Evolutionary conservation across 1,139 yeast genomes (phyloP).

Genomic region (Lodderomyces beijingensis): DNA sequence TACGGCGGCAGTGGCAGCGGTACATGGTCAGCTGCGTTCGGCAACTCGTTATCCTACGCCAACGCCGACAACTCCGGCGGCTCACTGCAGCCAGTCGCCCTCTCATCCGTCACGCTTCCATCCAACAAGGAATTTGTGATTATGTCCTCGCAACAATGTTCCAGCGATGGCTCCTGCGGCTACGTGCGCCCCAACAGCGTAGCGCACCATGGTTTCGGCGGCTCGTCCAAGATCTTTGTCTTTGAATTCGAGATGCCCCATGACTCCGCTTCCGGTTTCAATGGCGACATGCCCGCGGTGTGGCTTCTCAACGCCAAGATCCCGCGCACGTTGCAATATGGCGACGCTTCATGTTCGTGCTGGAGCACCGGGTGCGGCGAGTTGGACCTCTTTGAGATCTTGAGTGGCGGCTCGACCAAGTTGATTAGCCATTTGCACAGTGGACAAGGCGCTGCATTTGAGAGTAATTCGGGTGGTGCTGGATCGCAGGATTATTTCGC

Average conservation of each 20-base stretch:
- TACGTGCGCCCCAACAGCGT: constrained; percentile 69
- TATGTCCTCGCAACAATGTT: constrained; percentile 56
- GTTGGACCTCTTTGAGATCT: constrained; percentile 75
- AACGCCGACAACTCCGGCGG: constrained; percentile 70
- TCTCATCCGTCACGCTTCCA: constrained; percentile 46
- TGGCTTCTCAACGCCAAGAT: constrained; percentile 75
- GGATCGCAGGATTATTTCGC: constrained; percentile 82
- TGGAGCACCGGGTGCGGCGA: constrained; percentile 82
- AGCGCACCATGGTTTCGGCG: constrained; percentile 70
- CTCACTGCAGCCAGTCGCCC: constrained; percentile 55
- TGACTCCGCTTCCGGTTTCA: constrained; percentile 27
- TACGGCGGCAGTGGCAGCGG: constrained; percentile 85
- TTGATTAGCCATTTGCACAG: constrained; percentile 82
- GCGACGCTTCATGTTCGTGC: constrained; percentile 61
- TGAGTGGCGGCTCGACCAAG: constrained; percentile 64
- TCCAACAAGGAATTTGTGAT: constrained; percentile 61
- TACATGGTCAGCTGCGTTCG: constrained; percentile 76
- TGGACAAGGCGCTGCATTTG: constrained; percentile 67
- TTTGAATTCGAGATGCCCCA: constrained; percentile 69
- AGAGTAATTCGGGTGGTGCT: constrained; percentile 59
- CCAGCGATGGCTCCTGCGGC: constrained; percentile 55
- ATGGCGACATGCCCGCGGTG: constrained; percentile 70
- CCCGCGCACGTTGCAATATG: constrained; percentile 76
- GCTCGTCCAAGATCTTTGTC: constrained; percentile 61
- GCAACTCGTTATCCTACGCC: constrained; percentile 86